A percentile compares a stretch with the other conserved stretches of the same genome.
Evolutionary conservation across 75 land plant species (phyloP).

Genomic region (Cunninghamia lanceolata): DNA sequence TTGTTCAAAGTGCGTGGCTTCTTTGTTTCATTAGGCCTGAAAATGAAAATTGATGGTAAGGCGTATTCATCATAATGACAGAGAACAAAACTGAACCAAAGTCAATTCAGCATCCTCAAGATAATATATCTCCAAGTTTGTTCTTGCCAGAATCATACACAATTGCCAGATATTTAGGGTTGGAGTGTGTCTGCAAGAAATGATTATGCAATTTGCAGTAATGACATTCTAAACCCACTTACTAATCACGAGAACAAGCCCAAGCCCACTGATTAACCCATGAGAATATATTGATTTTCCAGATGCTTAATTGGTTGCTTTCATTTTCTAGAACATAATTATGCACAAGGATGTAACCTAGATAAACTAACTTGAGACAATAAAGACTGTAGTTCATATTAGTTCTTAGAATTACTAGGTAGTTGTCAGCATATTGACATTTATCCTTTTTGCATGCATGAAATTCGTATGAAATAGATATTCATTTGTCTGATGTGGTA

Average conservation of each 20-base stretch:
- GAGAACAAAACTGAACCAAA: not conserved
- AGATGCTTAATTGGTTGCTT: not conserved
- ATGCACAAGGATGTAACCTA: not conserved
- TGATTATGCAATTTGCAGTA: not conserved
- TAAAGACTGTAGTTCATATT: not conserved
- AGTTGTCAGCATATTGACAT: not conserved
- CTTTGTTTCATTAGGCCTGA: constrained; percentile 82
- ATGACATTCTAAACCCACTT: not conserved
- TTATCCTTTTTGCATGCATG: not conserved
- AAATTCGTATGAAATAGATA: not conserved
- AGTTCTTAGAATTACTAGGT: not conserved
- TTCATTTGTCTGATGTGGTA: not conserved
- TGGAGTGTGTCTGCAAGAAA: not conserved
- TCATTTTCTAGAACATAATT: not conserved
- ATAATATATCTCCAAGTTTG: not conserved
- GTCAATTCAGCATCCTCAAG: not conserved
- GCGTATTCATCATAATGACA: not conserved
- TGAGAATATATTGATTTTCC: not conserved
- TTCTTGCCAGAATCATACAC: not conserved
- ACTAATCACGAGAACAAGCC: not conserved
- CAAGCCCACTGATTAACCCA: not conserved
- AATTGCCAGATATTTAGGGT: not conserved
- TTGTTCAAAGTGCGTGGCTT: constrained; percentile 81
- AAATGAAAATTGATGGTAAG: not conserved
- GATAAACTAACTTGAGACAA: not conserved